phyloP scores from a whole-genome alignment of 2,329 filamentous ascomycete genomes.

The Phoma herbarum region DNA sequence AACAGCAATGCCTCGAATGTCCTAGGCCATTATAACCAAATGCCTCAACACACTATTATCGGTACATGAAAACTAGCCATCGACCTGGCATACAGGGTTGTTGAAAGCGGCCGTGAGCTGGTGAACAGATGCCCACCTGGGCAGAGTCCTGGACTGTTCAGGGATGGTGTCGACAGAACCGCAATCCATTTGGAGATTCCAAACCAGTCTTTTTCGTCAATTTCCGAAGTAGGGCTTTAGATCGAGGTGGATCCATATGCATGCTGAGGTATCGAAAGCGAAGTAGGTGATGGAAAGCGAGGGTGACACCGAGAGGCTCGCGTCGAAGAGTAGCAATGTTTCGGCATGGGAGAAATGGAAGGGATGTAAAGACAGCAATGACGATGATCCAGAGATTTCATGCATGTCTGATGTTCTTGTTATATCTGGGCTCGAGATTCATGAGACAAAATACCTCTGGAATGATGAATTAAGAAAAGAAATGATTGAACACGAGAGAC shows the following conservation, averaged over 20 bases:
- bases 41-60: constrained; percentile 14
- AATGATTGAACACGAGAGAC: background rate
- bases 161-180: background rate
- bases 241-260: background rate
- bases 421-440: background rate
- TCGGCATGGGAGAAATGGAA: background rate
- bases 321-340: background rate
- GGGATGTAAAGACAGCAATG: background rate
- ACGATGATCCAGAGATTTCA: background rate
- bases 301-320: background rate
- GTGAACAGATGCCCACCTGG: constrained; percentile 10
- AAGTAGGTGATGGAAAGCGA: background rate
- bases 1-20: background rate
- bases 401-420: background rate
- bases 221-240: background rate
- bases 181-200: background rate
- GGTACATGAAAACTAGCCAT: constrained; percentile 13
- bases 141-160: background rate
- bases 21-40: constrained; percentile 1
- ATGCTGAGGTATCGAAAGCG: background rate
- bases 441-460: background rate
- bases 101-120: constrained; percentile 6
- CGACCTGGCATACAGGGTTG: constrained; percentile 5
- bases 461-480: background rate
- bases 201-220: background rate